Base-by-base conservation (phyloP, 345 rosid species). In the Garcia nutans region DNA sequence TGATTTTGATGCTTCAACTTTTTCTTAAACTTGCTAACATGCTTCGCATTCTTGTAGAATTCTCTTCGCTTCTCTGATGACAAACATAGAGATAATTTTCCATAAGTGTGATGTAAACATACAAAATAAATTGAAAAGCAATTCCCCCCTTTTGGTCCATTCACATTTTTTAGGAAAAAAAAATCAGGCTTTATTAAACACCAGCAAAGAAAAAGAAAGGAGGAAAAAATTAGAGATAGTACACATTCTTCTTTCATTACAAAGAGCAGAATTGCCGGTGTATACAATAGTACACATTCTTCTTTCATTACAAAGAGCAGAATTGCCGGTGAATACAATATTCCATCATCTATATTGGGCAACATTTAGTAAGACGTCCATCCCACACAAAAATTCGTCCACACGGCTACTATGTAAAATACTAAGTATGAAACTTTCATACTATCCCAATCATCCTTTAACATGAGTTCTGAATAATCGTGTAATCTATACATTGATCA, bases 31-130 rank as follows among this genome's bases (percentile, higher is more conserved):
- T 88, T 90, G 84, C 86, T 87, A 52, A 92, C 88, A 71, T 72
- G 82, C 81, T 92, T 94, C 0, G 93, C 98, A 83, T 92, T 94
- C 85, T 89, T 90, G 76, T 90, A 93, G 80, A 89, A 90, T 54
- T 93, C 99, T 62, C 85, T 88, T 47, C 86, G 87, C 82, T 88
- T 86, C 82, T 93, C 97, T 91, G 85, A 41, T 68, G 56, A 9
- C 56, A 72, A 77, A 68, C 45, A 83, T 5, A 65, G n/a, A 73
- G 47, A 70, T 24, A 62, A 49, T 70, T 54, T 16, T 3, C 44
- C 50, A 33, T 1, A 19, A 37, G 20, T 11, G 10, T 17, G 62
- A 3, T 52, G 16, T 19, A 70, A 2, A 67, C 33, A 45, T 67
- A 10, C 31, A 57, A 8, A 26, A 45, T 6, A 8, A 45, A 52